phyloP scores from a whole-genome alignment of 352 stramenopile genomes.

The Elongisporangium undulatum region DNA sequence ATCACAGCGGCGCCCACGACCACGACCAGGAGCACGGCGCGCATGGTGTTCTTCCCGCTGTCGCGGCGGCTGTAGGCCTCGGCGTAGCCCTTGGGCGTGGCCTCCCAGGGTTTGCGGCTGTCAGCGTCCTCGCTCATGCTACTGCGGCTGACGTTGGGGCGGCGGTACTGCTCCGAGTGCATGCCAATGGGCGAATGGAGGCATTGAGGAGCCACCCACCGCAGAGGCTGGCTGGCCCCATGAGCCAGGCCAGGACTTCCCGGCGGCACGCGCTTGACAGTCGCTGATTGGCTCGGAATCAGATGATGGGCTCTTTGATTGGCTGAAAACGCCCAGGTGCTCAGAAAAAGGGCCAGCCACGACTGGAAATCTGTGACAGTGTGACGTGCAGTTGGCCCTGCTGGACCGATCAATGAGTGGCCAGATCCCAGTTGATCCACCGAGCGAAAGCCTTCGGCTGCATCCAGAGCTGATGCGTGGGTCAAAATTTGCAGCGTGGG shows the following conservation, averaged over 20 bases:
- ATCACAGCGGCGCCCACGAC: slow-evolving; percentile 1
- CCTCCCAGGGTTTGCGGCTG: not conserved
- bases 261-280: not conserved
- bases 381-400: not conserved
- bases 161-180: not conserved
- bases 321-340: not conserved
- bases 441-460: no score
- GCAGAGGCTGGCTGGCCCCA: no score
- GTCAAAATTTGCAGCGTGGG: not conserved
- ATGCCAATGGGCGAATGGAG: not conserved
- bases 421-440: not conserved
- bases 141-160: not conserved
- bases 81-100: not conserved
- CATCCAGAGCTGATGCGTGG: no score
- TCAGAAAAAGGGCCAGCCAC: not conserved
- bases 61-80: not conserved
- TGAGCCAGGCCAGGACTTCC: no score
- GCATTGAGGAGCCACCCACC: not conserved
- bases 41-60: not conserved
- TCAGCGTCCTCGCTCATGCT: not conserved
- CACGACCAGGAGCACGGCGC: not conserved
- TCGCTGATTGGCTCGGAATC: not conserved
- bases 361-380: not conserved
- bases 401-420: not conserved
- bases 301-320: not conserved